A percentile compares a stretch with the other conserved stretches of the same genome.
Evolutionary conservation across 768 basidiomycete species (phyloP).

Genomic region (Pluteus cervinus): DNA sequence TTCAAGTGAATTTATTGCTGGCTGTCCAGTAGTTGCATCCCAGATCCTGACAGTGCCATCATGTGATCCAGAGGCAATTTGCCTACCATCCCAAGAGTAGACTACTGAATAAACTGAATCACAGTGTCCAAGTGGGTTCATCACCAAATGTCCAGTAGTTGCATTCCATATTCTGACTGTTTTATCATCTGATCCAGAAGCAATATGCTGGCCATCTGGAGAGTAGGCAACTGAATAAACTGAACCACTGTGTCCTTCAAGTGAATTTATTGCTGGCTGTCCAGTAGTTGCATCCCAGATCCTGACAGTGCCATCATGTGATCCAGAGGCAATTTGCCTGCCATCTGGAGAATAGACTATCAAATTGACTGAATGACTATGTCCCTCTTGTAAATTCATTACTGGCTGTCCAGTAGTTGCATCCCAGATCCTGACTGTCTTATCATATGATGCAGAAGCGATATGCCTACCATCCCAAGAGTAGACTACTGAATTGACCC

Average conservation of each 20-base stretch:
- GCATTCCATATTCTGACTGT: conserved; percentile 1
- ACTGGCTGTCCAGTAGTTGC: neutral
- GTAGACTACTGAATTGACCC: too few relatives aligned
- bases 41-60: neutral
- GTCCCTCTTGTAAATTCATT: neutral
- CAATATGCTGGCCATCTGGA: conserved; percentile 1
- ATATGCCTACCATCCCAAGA: neutral
- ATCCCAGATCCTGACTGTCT: conserved; percentile 1
- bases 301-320: neutral
- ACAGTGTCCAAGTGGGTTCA: neutral
- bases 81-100: too few relatives aligned
- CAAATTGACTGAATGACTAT: too few relatives aligned
- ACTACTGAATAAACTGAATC: too few relatives aligned
- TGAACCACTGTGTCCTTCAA: too few relatives aligned
- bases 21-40: conserved; percentile 1
- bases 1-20: too few relatives aligned
- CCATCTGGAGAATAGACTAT: too few relatives aligned
- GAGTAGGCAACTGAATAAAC: too few relatives aligned
- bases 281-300: conserved; percentile 2
- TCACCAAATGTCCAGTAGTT: neutral
- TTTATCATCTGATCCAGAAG: neutral
- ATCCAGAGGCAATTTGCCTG: too few relatives aligned
- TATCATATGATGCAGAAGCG: conserved; percentile 1
- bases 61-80: too few relatives aligned
- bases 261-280: too few relatives aligned